Base-by-base conservation (phyloP, 73 alveolate species). In the Diophrys appendiculata region DNA sequence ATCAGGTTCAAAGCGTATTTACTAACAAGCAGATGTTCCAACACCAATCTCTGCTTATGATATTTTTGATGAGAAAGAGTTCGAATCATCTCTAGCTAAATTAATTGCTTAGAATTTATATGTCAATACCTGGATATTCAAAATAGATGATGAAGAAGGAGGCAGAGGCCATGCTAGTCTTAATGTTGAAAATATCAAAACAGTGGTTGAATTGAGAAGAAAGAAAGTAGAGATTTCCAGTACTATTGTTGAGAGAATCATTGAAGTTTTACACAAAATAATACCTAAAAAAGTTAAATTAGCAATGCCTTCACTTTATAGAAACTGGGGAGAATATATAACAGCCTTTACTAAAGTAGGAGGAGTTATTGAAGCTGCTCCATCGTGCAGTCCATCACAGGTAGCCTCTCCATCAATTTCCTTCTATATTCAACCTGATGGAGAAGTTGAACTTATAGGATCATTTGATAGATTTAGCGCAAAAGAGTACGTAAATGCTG, bases 111-210 rank as follows among this genome's bases (percentile, higher is more conserved):
- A 78, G n/a, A 83, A 88, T 55, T 68, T 86, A 30, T 78, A 65
- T 65, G 90, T 76, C 23, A 83, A 83, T 54, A 82, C 88, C 2
- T 88, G 95, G 95, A 69, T 88, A 22, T 88, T 88, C 65, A 88
- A 88, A 68, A 78, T 88, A 29, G 95, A 88, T 78, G 89, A 88
- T 53, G 95, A 88, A 79, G n/a, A 72, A 18, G 83, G 83, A 78
- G 95, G 95, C 30, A 68, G 95, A 71, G 95, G 95, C n/a, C 88
- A 78, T 54, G 95, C 95, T 13, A 76, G 82, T 24, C 82, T 88
- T 31, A 73, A 70, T 69, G 84, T 88, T 18, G 95, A 88, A 24
- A 33, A 76, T 5, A 72, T 88, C 0, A 80, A 88, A 70, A 60
- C 92, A 1, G 81, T 80, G 14, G 70, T 88, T 1, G 88, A 88